Percentiles rank a stretch among this genome's conserved stretches.
Evolutionary conservation across 768 basidiomycete genomes (phyloP).

Genomic region (Amanita molliuscula): DNA sequence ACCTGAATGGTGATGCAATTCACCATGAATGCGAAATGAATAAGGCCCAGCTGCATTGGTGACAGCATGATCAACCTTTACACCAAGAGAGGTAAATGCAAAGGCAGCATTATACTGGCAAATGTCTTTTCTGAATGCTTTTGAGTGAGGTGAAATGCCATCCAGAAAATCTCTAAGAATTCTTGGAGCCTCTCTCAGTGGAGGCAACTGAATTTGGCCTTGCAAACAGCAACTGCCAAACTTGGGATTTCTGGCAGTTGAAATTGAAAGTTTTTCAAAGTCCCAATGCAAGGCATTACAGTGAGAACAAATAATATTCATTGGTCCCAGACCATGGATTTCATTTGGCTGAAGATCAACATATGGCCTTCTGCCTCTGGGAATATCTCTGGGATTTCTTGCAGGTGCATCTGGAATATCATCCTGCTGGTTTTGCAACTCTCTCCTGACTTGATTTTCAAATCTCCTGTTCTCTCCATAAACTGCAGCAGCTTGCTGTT

Average conservation of each 20-base stretch:
- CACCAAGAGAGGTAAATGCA: no score
- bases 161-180: no score
- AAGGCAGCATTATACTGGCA: no score
- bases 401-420: background rate
- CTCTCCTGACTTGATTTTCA: background rate
- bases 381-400: background rate
- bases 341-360: background rate
- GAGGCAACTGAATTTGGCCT: no score
- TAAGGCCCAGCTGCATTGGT: background rate
- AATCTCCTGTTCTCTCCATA: background rate
- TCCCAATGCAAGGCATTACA: constrained; percentile 13
- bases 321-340: constrained; percentile 5
- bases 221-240: constrained; percentile 20
- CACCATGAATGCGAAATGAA: constrained; percentile 1
- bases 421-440: background rate
- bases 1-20: background rate
- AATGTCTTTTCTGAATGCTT: no score
- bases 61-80: background rate
- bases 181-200: no score
- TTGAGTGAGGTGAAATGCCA: no score
- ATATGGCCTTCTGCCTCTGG: background rate
- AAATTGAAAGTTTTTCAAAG: constrained; percentile 3
- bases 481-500: background rate
- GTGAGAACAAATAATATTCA: constrained; percentile 8
- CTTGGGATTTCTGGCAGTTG: background rate